These are phyloP conservation scores for Clonostachys rosea DNA, from an alignment of 2,329 filamentous ascomycete species.

Conservation along the genomic window DNA sequence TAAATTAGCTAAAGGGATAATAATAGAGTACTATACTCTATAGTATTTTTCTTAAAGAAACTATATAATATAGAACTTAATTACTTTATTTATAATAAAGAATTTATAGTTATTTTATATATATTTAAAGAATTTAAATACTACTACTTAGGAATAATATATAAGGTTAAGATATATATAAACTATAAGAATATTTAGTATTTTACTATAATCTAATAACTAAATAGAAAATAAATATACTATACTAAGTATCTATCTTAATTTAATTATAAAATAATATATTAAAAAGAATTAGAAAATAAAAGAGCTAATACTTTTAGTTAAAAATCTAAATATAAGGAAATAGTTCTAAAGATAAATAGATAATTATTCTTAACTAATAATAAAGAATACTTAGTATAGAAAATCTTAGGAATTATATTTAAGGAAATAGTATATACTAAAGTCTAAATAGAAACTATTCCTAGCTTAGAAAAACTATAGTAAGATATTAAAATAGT, in stretches of 20 bases:
- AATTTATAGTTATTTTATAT: too few species aligned
- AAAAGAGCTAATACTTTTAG: not conserved
- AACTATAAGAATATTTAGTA: not conserved
- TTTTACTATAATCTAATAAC: too few species aligned
- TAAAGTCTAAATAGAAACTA: not conserved
- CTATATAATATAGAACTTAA: too few species aligned
- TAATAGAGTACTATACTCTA: too few species aligned
- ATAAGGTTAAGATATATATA: not conserved
- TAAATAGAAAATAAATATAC: too few species aligned
- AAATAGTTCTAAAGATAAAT: not conserved
- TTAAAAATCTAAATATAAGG: not conserved
- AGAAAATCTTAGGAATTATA: not conserved
- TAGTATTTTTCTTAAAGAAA: too few species aligned
- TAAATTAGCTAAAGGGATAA: too few species aligned
- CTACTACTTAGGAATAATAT: too few species aligned
- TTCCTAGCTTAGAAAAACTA: not conserved
- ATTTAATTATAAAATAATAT: not conserved
- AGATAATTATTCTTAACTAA: not conserved
- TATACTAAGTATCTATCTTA: too few species aligned
- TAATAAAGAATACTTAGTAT: not conserved
- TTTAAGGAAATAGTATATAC: too few species aligned
- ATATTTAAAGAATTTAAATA: too few species aligned
- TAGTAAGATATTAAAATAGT: not conserved
- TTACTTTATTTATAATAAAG: too few species aligned
- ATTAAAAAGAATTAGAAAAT: not conserved